Evolutionary conservation across 306 rosid species (phyloP).

Genomic region (Fragaria ananassa): DNA sequence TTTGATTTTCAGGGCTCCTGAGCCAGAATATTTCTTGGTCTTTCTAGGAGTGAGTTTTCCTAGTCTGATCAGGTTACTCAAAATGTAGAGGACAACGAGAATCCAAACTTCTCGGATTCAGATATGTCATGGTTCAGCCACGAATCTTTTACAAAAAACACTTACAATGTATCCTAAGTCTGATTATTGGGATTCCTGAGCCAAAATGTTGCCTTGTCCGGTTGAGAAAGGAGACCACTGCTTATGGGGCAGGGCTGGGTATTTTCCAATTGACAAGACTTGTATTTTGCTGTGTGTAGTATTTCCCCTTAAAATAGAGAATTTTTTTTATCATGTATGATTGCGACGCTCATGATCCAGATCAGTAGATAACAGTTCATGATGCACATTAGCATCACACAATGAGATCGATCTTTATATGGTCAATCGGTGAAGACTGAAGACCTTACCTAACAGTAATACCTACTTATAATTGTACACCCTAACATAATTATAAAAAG

Average conservation of each 20-base stretch:
- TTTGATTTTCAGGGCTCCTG: too few relatives aligned
- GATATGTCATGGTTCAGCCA: too few relatives aligned
- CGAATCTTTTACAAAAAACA: too few relatives aligned
- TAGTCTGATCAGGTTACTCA: neutral
- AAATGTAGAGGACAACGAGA: neutral
- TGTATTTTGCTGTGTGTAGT: too few relatives aligned
- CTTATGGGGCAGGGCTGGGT: too few relatives aligned
- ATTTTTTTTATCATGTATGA: too few relatives aligned
- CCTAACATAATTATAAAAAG: neutral
- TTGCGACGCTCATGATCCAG: neutral
- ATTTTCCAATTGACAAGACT: neutral
- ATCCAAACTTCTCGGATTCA: too few relatives aligned
- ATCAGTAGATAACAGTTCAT: neutral
- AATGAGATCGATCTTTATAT: neutral
- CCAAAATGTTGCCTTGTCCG: neutral
- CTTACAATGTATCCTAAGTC: neutral
- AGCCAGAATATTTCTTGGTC: too few relatives aligned
- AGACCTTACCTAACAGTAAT: neutral
- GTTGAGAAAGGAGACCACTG: neutral
- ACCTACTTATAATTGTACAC: neutral
- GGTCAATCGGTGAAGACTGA: conserved; percentile 3
- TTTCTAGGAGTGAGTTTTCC: neutral
- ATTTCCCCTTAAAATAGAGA: too few relatives aligned
- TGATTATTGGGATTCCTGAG: neutral
- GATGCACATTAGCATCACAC: neutral